phyloP scores from a whole-genome alignment of 768 basidiomycete species.

The Glaciozyma martinii region DNA sequence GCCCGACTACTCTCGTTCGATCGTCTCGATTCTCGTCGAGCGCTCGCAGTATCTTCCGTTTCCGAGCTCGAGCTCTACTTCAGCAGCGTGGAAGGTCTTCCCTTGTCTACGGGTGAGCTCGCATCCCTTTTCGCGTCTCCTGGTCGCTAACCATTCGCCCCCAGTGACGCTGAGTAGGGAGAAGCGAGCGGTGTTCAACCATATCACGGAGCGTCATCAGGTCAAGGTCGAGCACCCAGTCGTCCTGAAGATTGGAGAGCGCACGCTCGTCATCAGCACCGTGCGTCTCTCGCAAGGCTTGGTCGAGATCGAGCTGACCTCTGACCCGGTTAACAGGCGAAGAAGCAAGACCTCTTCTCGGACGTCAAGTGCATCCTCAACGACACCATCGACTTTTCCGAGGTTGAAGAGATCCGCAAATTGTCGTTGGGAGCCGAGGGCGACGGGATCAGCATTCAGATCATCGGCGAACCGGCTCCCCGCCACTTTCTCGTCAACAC shows the following conservation, averaged over 20 bases:
- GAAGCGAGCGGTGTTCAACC: constrained; percentile 47
- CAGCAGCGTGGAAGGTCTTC: constrained; percentile 37
- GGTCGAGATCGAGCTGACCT: not conserved
- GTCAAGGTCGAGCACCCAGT: constrained; percentile 65
- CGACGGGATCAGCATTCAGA: constrained; percentile 30
- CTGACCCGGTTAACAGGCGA: constrained; percentile 40
- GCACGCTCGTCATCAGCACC: constrained; percentile 68
- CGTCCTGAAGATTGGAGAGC: constrained; percentile 54
- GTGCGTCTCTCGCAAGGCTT: constrained; percentile 43
- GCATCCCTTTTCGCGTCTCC: constrained; percentile 48
- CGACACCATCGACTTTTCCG: constrained; percentile 67
- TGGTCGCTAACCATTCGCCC: not conserved
- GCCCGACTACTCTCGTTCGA: constrained; percentile 1
- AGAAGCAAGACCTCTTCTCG: constrained; percentile 62
- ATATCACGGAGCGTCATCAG: constrained; percentile 59
- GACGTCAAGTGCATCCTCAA: constrained; percentile 63
- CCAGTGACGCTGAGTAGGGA: constrained; percentile 60
- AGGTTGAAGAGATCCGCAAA: constrained; percentile 79
- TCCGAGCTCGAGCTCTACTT: constrained; percentile 50
- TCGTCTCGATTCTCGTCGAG: constrained; percentile 47
- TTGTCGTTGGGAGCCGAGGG: constrained; percentile 48
- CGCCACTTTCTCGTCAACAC: constrained; percentile 1
- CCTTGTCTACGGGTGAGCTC: constrained; percentile 46
- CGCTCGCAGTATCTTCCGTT: constrained; percentile 56
- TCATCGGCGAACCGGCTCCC: constrained; percentile 47